Evolutionary conservation across 2,329 filamentous ascomycete genomes (phyloP).

Genomic region (Botryotinia narcissicola): DNA sequence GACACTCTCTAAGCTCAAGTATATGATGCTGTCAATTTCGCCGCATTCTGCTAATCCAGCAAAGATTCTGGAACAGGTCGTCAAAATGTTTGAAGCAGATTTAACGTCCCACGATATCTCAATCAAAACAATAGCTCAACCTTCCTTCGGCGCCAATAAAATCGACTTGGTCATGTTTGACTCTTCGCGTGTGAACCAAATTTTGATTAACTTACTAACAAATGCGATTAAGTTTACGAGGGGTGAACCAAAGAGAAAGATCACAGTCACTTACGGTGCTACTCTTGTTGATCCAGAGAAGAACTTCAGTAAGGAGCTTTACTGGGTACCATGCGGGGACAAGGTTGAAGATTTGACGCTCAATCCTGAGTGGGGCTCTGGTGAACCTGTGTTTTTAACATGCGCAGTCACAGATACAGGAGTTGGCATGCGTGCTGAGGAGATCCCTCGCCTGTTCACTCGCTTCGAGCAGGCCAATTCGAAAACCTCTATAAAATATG

Average conservation of each 20-base stretch:
- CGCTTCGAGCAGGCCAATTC: constrained; percentile 77
- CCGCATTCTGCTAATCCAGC: constrained; percentile 65
- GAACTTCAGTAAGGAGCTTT: constrained; percentile 24
- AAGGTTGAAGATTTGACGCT: constrained; percentile 25
- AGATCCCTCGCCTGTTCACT: constrained; percentile 72
- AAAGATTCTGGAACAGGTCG: constrained; percentile 60
- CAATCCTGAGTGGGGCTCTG: constrained; percentile 37
- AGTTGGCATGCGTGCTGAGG: constrained; percentile 65
- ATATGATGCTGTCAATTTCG: constrained; percentile 68
- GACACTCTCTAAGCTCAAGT: constrained; percentile 73
- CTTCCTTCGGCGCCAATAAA: constrained; percentile 55
- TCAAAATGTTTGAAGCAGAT: constrained; percentile 79
- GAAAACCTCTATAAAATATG: constrained; percentile 72
- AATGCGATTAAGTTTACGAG: constrained; percentile 84
- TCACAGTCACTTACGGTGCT: constrained; percentile 43
- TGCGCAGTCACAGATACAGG: constrained; percentile 77
- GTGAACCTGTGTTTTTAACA: constrained; percentile 61
- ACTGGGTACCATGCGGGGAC: constrained; percentile 29
- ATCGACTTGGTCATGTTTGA: constrained; percentile 69
- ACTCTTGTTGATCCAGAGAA: constrained; percentile 24
- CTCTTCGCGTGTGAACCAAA: constrained; percentile 72
- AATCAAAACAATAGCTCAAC: constrained; percentile 62
- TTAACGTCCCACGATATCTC: constrained; percentile 66
- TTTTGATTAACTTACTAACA: constrained; percentile 76
- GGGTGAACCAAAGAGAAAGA: constrained; percentile 56